phyloP scores from a whole-genome alignment of 228 moss, liverwort and hornwort genomes.

The Sphagnum magellanicum region DNA sequence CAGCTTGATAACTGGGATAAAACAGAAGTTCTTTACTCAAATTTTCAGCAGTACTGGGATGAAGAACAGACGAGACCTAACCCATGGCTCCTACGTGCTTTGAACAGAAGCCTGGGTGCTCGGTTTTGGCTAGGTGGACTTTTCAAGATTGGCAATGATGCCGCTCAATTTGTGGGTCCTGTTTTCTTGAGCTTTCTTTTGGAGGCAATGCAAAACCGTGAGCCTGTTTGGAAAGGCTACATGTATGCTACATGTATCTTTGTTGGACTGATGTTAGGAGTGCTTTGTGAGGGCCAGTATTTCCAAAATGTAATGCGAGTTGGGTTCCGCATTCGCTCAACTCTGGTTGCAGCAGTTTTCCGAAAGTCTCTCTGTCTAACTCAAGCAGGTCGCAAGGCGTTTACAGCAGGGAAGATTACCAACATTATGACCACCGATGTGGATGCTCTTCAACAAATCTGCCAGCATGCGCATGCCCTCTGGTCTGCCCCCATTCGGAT shows the following conservation, averaged over 20 bases:
- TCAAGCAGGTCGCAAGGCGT: conserved; percentile 51
- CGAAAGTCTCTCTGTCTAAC: conserved; percentile 66
- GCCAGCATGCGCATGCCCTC: conserved; percentile 69
- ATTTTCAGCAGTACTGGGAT: conserved; percentile 51
- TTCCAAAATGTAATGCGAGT: conserved; percentile 72
- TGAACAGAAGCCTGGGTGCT: conserved; percentile 23
- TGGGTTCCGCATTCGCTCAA: conserved; percentile 59
- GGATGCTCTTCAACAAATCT: conserved; percentile 54
- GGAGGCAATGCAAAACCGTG: conserved; percentile 64
- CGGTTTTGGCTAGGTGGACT: conserved; percentile 30
- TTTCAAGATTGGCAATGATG: conserved; percentile 59
- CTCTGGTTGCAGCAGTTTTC: conserved; percentile 64
- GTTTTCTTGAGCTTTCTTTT: conserved; percentile 40
- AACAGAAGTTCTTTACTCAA: conserved; percentile 46
- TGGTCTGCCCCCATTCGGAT: conserved; percentile 70
- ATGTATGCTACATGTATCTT: too few species aligned
- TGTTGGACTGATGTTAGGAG: conserved; percentile 42
- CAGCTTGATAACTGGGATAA: conserved; percentile 50
- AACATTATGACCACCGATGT: conserved; percentile 82
- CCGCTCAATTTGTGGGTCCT: conserved; percentile 62
- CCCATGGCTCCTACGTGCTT: conserved; percentile 47
- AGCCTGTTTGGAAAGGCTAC: conserved; percentile 42
- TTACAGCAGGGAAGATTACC: conserved; percentile 66
- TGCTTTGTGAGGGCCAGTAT: conserved; percentile 65
- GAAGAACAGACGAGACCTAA: conserved; percentile 26